Base-by-base conservation (phyloP, 1,284 basidiomycete genomes). In the Cerrena zonata region DNA sequence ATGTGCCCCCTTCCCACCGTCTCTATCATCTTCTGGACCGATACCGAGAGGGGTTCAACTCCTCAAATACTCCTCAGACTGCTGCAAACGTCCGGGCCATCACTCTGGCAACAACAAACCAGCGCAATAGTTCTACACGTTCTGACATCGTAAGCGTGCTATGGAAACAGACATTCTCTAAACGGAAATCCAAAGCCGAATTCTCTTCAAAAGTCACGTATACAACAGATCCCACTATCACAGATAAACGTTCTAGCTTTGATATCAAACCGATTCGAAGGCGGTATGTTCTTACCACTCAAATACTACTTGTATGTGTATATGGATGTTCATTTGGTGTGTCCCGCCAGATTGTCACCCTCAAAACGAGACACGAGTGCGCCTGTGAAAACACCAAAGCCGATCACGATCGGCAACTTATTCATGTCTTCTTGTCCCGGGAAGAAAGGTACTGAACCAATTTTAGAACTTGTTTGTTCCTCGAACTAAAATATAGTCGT, bases 351-450 rank as follows among this genome's bases (percentile, higher is more conserved):
- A 7, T 41, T 18, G n/a, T 41, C 39, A 41, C 39, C 7, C 10
- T n/a, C 15, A 22, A 41, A 41, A 18, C 39, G 18, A 7, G 21
- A 22, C 18, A 26, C 21, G 5, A 26, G 23, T 26, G 18, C 18
- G 5, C 5, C 25, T 5, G 18, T 45, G 12, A 41, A 41, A 18
- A 18, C 39, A 10, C 39, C 39, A 7, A 19, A 41, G 18, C 18
- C 39, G 21, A 41, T 18, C 15, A 10, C 10, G 39, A n/a, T 97
- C 1, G 95, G 95, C n/a, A 98, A 98, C 66, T 67, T 99, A 30
- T 78, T 89, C 43, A 69, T 99, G 25, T 93, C 89, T 2, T 94
- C 91, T 4, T 98, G 94, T 70, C 95, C 95, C 0, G 95, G 95
- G 5, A 99, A 98, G 69, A 94, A 97, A 75, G 82, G 86, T 84